These are phyloP conservation scores for Hanseniaspora hatyaiensis DNA, from an alignment of 805 yeast species.

Conservation along the genomic window DNA sequence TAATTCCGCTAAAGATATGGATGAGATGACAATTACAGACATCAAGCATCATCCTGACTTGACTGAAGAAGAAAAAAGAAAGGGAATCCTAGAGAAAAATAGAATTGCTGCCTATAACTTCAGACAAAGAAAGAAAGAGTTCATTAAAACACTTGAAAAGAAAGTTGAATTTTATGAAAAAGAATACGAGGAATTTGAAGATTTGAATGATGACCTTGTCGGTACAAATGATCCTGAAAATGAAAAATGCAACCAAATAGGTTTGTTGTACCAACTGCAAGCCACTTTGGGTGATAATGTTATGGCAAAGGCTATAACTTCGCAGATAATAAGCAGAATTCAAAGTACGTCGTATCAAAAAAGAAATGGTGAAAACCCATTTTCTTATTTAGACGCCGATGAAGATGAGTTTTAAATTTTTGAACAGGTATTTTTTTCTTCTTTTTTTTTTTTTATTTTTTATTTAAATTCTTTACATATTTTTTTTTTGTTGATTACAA, in stretches of 20 bases:
- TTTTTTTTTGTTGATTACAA: neutral
- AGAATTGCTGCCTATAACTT: conserved; percentile 93
- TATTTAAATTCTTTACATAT: no score
- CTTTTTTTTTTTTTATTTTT: no score
- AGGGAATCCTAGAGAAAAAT: conserved; percentile 73
- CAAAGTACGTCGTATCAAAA: conserved; percentile 16
- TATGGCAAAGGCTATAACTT: neutral
- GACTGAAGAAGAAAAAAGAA: conserved; percentile 57
- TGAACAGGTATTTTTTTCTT: neutral
- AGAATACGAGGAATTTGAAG: conserved; percentile 55
- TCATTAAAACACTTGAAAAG: conserved; percentile 68
- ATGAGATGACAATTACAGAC: conserved; percentile 13
- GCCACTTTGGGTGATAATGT: neutral
- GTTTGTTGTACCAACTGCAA: conserved; percentile 4
- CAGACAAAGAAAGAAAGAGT: conserved; percentile 85
- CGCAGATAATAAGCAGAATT: neutral
- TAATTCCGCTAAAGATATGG: neutral
- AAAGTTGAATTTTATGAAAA: conserved; percentile 59
- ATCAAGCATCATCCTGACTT: conserved; percentile 27
- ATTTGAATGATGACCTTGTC: conserved; percentile 1
- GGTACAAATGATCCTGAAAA: neutral
- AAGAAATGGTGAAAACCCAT: conserved; percentile 25
- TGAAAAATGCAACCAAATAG: neutral
- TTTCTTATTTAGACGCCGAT: conserved; percentile 19
- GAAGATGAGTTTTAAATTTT: neutral